A percentile compares a stretch with the other conserved stretches of the same genome.
phyloP scores from a whole-genome alignment of 2,329 filamentous ascomycete genomes.

The Botryotinia narcissicola region DNA sequence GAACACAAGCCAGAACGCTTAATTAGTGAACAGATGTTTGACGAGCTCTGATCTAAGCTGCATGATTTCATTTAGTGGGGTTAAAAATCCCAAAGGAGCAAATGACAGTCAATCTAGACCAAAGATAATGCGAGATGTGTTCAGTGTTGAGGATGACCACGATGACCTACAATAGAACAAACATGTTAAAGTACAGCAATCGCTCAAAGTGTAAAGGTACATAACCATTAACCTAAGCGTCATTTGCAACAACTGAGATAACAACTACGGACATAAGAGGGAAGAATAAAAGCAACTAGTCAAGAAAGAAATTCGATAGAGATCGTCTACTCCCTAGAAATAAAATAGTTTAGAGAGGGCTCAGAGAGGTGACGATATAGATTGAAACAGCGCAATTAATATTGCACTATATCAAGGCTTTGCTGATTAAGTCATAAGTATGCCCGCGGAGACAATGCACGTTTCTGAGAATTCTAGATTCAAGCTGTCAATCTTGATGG shows the following conservation, averaged over 20 bases:
- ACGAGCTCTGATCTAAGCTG: background rate
- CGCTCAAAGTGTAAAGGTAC: background rate
- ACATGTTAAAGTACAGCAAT: background rate
- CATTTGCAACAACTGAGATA: background rate
- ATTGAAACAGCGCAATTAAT: background rate
- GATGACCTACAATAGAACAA: background rate
- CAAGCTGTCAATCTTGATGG: background rate
- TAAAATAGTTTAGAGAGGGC: background rate
- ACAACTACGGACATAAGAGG: background rate
- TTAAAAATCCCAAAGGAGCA: background rate
- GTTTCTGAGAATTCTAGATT: background rate
- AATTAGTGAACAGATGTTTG: background rate
- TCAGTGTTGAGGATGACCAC: background rate
- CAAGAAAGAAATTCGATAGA: background rate
- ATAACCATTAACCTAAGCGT: background rate
- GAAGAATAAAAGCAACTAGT: background rate
- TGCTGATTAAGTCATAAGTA: background rate
- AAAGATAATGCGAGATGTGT: constrained; percentile 1
- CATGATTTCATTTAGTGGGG: background rate
- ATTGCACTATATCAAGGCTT: background rate
- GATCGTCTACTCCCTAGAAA: background rate
- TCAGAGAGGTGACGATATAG: background rate
- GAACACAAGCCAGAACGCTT: background rate
- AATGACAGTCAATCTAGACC: background rate
- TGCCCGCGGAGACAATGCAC: background rate